phyloP scores from a whole-genome alignment of 768 basidiomycete genomes.

The Paxillus involutus region DNA sequence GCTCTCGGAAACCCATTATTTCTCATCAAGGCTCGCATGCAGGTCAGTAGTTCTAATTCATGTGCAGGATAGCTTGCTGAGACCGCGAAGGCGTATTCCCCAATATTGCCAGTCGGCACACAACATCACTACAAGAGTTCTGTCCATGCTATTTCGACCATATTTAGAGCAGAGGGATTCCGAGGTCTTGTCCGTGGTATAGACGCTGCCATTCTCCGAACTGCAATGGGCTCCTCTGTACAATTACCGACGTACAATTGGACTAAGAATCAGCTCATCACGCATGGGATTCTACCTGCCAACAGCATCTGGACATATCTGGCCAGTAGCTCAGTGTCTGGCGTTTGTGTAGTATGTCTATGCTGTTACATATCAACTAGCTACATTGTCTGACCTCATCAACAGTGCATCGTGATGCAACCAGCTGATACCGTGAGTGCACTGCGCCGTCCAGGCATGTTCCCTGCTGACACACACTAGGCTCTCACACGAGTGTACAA shows the following conservation, averaged over 20 bases:
- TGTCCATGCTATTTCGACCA: constrained; percentile 76
- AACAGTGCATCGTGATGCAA: constrained; percentile 88
- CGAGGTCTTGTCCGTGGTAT: constrained; percentile 88
- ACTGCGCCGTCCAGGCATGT: constrained; percentile 1
- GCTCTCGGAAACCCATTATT: constrained; percentile 88
- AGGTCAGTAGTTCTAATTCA: constrained; percentile 43
- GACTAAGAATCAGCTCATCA: constrained; percentile 79
- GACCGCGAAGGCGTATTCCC: constrained; percentile 81
- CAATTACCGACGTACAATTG: constrained; percentile 96
- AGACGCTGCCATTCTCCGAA: constrained; percentile 90
- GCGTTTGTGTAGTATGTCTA: constrained; percentile 81
- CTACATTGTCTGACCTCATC: constrained; percentile 8
- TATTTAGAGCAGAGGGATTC: constrained; percentile 74
- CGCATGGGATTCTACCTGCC: constrained; percentile 64
- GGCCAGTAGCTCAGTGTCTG: constrained; percentile 85
- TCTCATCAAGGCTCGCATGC: constrained; percentile 97
- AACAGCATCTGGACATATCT: constrained; percentile 88
- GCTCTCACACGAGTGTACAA: constrained; percentile 95
- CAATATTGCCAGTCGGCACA: constrained; percentile 88
- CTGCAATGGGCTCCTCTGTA: constrained; percentile 93
- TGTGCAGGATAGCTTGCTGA: background rate
- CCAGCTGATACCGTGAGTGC: constrained; percentile 82
- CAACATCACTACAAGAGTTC: constrained; percentile 91
- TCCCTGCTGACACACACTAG: constrained; percentile 32
- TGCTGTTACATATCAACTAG: background rate